A percentile compares a stretch with the other conserved stretches of the same genome.
phyloP scores from a whole-genome alignment of 331 rosid genomes.

The Malus hybrid region DNA sequence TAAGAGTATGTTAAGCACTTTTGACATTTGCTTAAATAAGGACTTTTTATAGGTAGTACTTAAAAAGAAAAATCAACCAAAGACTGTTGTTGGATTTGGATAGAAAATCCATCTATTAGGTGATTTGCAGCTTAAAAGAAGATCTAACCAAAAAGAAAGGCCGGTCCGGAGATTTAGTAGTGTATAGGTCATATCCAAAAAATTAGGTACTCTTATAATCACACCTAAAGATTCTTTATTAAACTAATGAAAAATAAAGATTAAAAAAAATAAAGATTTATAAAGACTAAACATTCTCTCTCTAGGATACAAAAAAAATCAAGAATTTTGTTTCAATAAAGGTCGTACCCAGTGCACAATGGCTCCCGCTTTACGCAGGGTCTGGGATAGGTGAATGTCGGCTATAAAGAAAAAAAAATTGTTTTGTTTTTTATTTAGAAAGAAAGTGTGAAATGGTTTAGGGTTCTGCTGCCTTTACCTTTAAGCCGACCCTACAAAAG shows the following conservation, averaged over 20 bases:
- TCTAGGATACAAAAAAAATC: neutral
- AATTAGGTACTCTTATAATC: neutral
- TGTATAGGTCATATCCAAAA: neutral
- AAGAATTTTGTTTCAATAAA: neutral
- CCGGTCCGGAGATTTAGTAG: neutral
- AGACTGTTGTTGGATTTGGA: neutral
- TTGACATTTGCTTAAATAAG: neutral
- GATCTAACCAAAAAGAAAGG: neutral
- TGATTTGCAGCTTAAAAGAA: neutral
- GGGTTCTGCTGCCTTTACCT: neutral
- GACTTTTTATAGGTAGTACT: neutral
- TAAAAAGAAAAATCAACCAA: neutral
- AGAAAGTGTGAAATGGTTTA: neutral
- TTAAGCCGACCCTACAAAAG: no score
- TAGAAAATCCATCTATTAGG: neutral
- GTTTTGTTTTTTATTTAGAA: neutral
- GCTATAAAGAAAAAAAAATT: no score
- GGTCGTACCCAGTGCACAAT: neutral
- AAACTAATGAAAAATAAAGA: neutral
- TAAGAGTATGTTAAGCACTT: no score
- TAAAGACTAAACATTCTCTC: neutral
- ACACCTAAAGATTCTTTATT: no score
- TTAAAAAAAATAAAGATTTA: neutral
- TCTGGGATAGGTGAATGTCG: no score
- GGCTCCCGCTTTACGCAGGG: no score